A percentile compares a stretch with the other conserved stretches of the same genome.
Evolutionary conservation across 192 early-diverging fungal species (phyloP).

Genomic region (Fimicolochytrium jonesii): DNA sequence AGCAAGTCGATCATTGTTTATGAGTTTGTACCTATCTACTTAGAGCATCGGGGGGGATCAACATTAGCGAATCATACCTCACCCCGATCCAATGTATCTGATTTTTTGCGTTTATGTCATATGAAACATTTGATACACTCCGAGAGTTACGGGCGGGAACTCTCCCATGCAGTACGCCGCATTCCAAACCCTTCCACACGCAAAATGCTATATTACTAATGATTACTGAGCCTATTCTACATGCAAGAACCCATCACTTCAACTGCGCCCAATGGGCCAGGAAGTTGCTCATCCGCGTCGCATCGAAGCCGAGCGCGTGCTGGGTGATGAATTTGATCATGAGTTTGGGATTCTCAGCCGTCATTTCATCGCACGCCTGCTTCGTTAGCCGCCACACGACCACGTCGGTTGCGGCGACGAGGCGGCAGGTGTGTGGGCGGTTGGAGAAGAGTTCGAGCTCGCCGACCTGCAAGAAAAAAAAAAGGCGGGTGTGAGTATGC

Average conservation of each 20-base stretch:
- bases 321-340: constrained; percentile 71
- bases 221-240: too few species aligned
- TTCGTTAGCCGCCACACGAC: constrained; percentile 74
- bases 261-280: constrained; percentile 22
- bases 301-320: constrained; percentile 57
- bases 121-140: too few species aligned
- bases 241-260: constrained; percentile 6
- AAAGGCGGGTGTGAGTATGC: not conserved
- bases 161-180: too few species aligned
- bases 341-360: constrained; percentile 61
- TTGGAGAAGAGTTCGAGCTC: constrained; percentile 75
- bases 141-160: too few species aligned
- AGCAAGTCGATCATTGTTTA: too few species aligned
- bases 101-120: too few species aligned
- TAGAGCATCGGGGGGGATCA: too few species aligned
- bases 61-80: too few species aligned
- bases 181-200: too few species aligned
- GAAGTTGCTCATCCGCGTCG: constrained; percentile 30
- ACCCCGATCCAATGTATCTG: too few species aligned
- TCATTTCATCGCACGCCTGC: constrained; percentile 60
- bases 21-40: too few species aligned
- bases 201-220: too few species aligned
- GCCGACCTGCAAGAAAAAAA: constrained; percentile 46
- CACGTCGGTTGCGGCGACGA: constrained; percentile 58
- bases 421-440: constrained; percentile 29